Evolutionary conservation across 1,284 basidiomycete species (phyloP).

Genomic region (Leccinum insolens): DNA sequence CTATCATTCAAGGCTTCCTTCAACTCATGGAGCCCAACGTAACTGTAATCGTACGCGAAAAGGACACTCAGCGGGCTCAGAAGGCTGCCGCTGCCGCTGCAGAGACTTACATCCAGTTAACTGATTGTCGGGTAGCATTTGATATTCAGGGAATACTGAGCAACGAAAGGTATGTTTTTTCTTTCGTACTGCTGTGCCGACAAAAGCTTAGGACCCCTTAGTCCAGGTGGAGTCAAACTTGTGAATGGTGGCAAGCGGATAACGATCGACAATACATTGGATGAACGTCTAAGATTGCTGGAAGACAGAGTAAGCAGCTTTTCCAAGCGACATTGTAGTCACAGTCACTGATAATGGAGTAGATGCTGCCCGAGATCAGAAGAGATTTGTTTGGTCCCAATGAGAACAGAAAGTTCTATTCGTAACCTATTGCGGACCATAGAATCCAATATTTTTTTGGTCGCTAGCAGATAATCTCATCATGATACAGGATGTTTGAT

Average conservation of each 20-base stretch:
- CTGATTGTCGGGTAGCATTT: slow-evolving; percentile 69
- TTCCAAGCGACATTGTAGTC: background rate
- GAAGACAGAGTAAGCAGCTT: slow-evolving; percentile 76
- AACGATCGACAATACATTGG: slow-evolving; percentile 89
- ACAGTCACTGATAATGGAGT: slow-evolving; percentile 8
- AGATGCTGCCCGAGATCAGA: slow-evolving; percentile 94
- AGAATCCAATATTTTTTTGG: too few relatives aligned
- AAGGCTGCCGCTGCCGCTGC: slow-evolving; percentile 68
- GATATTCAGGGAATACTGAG: slow-evolving; percentile 68
- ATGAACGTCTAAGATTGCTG: slow-evolving; percentile 83
- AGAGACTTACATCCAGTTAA: slow-evolving; percentile 71
- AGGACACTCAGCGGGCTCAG: slow-evolving; percentile 59
- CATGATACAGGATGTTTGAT: too few relatives aligned
- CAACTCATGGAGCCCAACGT: slow-evolving; percentile 73
- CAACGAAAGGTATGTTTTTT: slow-evolving; percentile 66
- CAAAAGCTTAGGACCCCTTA: slow-evolving; percentile 4
- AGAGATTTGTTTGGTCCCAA: slow-evolving; percentile 85
- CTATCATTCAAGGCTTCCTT: slow-evolving; percentile 52
- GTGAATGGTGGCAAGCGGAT: slow-evolving; percentile 76
- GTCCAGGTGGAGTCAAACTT: slow-evolving; percentile 85
- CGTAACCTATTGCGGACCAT: slow-evolving; percentile 34
- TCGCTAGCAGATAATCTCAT: too few relatives aligned
- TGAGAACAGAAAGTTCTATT: slow-evolving; percentile 86
- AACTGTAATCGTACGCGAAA: slow-evolving; percentile 62
- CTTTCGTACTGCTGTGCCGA: slow-evolving; percentile 2